Evolutionary conservation across 306 rosid genomes (phyloP).

Genomic region (Rubus parviflorus): DNA sequence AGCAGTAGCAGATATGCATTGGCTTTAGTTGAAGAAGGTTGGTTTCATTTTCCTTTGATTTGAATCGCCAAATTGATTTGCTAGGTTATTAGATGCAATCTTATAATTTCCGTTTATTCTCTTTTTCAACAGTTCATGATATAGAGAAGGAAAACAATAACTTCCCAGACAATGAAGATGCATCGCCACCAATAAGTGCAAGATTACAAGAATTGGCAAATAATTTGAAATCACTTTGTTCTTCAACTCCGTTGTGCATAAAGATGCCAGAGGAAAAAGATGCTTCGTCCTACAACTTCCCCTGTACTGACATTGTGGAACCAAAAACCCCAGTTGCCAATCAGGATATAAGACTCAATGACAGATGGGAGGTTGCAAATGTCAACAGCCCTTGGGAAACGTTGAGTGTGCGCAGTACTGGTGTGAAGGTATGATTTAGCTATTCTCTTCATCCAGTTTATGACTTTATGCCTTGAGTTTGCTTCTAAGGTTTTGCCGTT

Average conservation of each 20-base stretch:
- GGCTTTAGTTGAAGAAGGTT: constrained; percentile 49
- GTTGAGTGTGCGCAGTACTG: constrained; percentile 45
- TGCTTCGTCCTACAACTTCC: constrained; percentile 31
- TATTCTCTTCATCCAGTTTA: neutral
- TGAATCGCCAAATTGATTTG: constrained; percentile 13
- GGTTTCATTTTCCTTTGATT: constrained; percentile 16
- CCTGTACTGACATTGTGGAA: constrained; percentile 41
- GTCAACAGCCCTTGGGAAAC: constrained; percentile 72
- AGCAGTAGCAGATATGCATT: constrained; percentile 18
- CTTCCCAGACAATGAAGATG: constrained; percentile 26
- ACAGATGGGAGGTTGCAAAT: constrained; percentile 36
- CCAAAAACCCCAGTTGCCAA: constrained; percentile 59
- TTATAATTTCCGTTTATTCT: neutral
- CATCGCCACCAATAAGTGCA: constrained; percentile 73
- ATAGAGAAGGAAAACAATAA: constrained; percentile 45
- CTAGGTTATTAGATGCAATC: constrained; percentile 10
- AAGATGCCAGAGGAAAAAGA: constrained; percentile 31
- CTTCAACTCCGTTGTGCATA: constrained; percentile 41
- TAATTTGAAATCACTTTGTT: constrained; percentile 40
- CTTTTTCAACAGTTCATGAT: constrained; percentile 36
- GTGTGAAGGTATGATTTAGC: constrained; percentile 58
- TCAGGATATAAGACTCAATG: constrained; percentile 25
- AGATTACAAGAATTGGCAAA: constrained; percentile 63
- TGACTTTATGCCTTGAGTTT: neutral
- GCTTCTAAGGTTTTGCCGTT: constrained; percentile 3